These are phyloP conservation scores for Cordyceps cicadae DNA, from an alignment of 2,329 filamentous ascomycete genomes.

Conservation along the genomic window DNA sequence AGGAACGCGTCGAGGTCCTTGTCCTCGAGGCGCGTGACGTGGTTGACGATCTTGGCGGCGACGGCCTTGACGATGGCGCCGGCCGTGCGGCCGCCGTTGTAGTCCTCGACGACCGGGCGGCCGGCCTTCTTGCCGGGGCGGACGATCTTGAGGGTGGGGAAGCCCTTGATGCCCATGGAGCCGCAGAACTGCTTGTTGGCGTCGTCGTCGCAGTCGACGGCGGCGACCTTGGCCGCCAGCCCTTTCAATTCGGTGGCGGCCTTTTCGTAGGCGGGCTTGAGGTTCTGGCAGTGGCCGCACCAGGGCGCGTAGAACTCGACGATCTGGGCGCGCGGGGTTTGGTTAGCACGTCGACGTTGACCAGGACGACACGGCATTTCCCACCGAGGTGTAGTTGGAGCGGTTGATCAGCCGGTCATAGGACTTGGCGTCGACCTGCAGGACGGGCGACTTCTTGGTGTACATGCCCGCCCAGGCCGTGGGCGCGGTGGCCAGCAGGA, in stretches of 20 bases:
- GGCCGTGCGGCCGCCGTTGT: constrained; percentile 74
- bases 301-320: constrained; percentile 92
- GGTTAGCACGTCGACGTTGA: neutral
- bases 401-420: constrained; percentile 78
- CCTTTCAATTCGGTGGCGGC: constrained; percentile 83
- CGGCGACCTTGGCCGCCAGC: constrained; percentile 87
- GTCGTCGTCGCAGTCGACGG: constrained; percentile 91
- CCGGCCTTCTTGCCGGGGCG: constrained; percentile 69
- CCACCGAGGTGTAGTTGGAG: constrained; percentile 90
- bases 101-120: constrained; percentile 80
- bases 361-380: too few species aligned
- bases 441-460: constrained; percentile 74
- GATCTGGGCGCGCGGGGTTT: constrained; percentile 32
- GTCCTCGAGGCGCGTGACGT: constrained; percentile 74
- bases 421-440: constrained; percentile 70
- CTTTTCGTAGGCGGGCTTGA: constrained; percentile 94
- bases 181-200: constrained; percentile 83
- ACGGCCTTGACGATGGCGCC: constrained; percentile 83
- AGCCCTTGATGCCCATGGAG: constrained; percentile 80
- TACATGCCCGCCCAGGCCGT: constrained; percentile 67
- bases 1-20: constrained; percentile 73
- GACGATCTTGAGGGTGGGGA: constrained; percentile 92
- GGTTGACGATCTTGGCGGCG: constrained; percentile 81
- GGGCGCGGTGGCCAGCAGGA: constrained; percentile 58
- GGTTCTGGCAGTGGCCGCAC: constrained; percentile 95